Percentiles rank a stretch among this genome's conserved stretches.
phyloP scores from a whole-genome alignment of 2,329 filamentous ascomycete genomes.

The Penicillium aurantiogriseum region DNA sequence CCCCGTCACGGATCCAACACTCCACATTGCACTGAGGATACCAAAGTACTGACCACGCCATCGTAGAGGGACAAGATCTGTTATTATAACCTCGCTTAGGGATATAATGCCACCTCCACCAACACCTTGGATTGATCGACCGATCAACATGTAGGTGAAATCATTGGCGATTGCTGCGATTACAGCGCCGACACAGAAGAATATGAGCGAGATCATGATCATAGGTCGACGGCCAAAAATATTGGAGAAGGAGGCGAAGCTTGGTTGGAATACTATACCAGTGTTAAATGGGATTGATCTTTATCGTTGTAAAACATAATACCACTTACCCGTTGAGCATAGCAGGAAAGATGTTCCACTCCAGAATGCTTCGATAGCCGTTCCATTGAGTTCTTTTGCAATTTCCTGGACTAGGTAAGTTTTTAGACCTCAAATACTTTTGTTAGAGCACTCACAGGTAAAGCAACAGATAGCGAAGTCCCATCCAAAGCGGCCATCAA shows the following conservation, averaged over 20 bases:
- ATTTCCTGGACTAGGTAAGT: constrained; percentile 29
- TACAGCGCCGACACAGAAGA: constrained; percentile 49
- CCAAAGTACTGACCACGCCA: constrained; percentile 42
- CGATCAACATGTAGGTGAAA: constrained; percentile 49
- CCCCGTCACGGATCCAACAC: constrained; percentile 40
- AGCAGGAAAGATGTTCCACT: constrained; percentile 52
- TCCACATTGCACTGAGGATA: constrained; percentile 43
- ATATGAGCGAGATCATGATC: constrained; percentile 38
- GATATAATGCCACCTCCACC: constrained; percentile 48
- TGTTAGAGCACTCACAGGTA: constrained; percentile 16
- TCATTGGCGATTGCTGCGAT: constrained; percentile 43
- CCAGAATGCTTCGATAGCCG: constrained; percentile 50
- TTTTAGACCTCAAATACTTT: accelerated
- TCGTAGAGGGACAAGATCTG: constrained; percentile 46
- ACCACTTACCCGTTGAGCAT: constrained; percentile 25
- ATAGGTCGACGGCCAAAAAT: constrained; percentile 49
- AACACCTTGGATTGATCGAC: constrained; percentile 46
- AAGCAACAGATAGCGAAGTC: constrained; percentile 25
- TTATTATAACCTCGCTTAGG: constrained; percentile 45
- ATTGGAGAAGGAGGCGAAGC: constrained; percentile 48
- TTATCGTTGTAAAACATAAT: neutral
- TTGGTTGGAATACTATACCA: constrained; percentile 51
- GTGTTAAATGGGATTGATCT: neutral
- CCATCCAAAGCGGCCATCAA: constrained; percentile 29
- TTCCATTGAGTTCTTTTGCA: constrained; percentile 33